Base-by-base conservation (phyloP, 805 yeast species). In the Kazachstania kunashirensis region DNA sequence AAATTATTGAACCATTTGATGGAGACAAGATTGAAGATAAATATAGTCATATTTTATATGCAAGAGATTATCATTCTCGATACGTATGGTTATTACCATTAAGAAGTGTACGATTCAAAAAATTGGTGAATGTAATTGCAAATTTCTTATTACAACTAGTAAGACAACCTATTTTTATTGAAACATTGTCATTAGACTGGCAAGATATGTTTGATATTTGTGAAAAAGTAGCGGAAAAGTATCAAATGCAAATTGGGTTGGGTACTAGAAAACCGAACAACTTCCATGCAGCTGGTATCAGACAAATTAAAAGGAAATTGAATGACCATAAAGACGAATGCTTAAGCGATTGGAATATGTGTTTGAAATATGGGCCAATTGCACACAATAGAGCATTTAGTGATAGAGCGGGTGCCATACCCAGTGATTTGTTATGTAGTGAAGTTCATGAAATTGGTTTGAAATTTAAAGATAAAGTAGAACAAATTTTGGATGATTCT, bases 61-160 rank as follows among this genome's bases (percentile, higher is more conserved):
- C 47, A 21, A 46, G 57, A 36, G 63, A 57, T 33, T 57, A 50
- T 33, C 40, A 44, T 34, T 52, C 61, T 2, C 38, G 54, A 19
- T 56, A 43, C 38, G 47, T 48, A 13, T 57, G 63, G 63, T 29
- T 50, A 16, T 30, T 33, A n/a, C 63, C 63, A 6, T 38, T 57
- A 31, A 48, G 45, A 33, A 47, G 41, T 32, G 40, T 44, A 4
- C 48, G 46, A 24, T 48, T 52, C 20, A 46, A 45, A 28, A 48
- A 48, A 17, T 23, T 57, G 14, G 40, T 48, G 3, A 23, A 43
- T 1, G 36, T 36, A 7, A 29, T 57, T 1, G 38, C 49, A 1
- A 30, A 40, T 4, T 39, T 53, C 8, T 34, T 58, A 3, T 33
- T 53, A 14, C 24, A 38, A 5, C 31, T 52, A 19, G 46, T 52